Evolutionary conservation across 164 flowering plant genomes (phyloP).

Genomic region (Annona cherimola): DNA sequence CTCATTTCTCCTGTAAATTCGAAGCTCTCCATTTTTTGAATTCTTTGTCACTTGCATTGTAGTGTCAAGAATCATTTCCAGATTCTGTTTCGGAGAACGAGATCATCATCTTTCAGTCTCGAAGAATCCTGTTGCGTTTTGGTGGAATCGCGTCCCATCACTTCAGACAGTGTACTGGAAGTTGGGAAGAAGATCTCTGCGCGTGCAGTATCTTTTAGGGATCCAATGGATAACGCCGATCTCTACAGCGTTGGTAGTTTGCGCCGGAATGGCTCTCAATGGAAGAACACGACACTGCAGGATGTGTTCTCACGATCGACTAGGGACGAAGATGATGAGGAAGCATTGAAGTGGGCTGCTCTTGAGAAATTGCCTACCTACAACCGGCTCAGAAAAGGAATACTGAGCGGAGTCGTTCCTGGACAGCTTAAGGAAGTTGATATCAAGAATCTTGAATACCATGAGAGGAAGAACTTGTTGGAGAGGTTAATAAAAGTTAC

Average conservation of each 20-base stretch:
- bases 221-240: conserved; percentile 7
- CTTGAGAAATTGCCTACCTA: conserved; percentile 16
- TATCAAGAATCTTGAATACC: conserved; percentile 28
- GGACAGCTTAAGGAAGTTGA: conserved; percentile 30
- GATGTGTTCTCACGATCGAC: conserved; percentile 17
- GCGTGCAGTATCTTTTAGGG: neutral
- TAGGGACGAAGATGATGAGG: conserved; percentile 16
- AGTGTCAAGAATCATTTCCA: neutral
- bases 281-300: conserved; percentile 1
- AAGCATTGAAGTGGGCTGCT: conserved; percentile 18
- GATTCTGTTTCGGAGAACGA: neutral
- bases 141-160: too few species aligned
- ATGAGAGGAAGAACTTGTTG: conserved; percentile 35
- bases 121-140: too few species aligned
- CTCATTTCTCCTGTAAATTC: neutral
- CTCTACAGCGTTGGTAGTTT: conserved; percentile 7
- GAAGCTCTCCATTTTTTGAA: too few species aligned
- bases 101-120: neutral
- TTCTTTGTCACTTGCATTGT: neutral
- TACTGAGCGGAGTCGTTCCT: neutral
- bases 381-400: conserved; percentile 9
- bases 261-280: conserved; percentile 2
- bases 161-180: too few species aligned
- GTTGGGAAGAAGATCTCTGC: too few species aligned
- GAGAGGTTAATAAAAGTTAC: conserved; percentile 55